phyloP scores from a whole-genome alignment of 2,329 filamentous ascomycete genomes.

The Alternaria alternata region DNA sequence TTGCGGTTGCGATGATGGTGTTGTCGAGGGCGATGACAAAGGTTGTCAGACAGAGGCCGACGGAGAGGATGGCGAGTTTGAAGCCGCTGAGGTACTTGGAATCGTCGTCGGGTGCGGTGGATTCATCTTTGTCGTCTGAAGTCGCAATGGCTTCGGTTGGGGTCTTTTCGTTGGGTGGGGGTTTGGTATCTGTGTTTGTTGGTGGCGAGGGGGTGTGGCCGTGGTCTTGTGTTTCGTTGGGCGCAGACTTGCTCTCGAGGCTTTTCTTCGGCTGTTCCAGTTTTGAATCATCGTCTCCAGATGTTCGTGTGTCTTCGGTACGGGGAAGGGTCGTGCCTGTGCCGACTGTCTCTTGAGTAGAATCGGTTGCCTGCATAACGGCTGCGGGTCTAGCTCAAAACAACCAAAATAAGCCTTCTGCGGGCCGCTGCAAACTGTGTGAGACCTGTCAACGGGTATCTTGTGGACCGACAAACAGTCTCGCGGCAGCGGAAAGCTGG shows the following conservation, averaged over 20 bases:
- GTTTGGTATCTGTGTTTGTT: background rate
- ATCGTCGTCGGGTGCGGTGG: no score
- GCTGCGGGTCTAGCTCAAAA: background rate
- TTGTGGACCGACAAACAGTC: background rate
- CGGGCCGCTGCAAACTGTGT: conserved; percentile 15
- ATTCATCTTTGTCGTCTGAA: no score
- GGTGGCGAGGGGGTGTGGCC: background rate
- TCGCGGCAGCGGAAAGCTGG: background rate
- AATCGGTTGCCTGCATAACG: conserved; percentile 16
- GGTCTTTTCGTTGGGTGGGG: background rate
- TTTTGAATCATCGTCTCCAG: background rate
- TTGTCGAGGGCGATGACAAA: no score
- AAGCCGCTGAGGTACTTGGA: no score
- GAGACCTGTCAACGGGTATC: conserved; percentile 3
- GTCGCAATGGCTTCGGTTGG: no score
- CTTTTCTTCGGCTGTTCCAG: background rate
- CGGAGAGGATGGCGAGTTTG: no score
- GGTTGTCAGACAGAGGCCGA: no score
- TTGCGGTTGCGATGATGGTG: conserved; percentile 51
- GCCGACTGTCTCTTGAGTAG: background rate
- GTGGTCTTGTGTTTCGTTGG: background rate
- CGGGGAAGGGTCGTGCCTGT: conserved; percentile 7
- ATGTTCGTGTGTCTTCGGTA: background rate
- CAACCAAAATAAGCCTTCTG: conserved; percentile 13
- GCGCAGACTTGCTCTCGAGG: background rate